Base-by-base conservation (phyloP, 768 basidiomycete species). In the Mycena metata region DNA sequence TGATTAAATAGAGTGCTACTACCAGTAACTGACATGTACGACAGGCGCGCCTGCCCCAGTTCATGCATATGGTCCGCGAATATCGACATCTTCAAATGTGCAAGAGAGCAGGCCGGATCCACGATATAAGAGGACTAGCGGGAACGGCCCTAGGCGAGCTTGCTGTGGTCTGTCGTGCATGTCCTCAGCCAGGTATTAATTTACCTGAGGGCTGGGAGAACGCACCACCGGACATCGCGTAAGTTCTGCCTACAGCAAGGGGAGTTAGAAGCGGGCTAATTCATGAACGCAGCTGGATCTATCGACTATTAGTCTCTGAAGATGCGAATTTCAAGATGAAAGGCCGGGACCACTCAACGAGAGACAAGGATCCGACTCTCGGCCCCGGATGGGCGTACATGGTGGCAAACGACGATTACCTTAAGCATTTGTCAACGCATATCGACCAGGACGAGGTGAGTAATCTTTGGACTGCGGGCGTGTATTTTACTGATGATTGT, bases 241-340 rank as follows among this genome's bases (percentile, higher is more conserved):
- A 51, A 35, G 67, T 3, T 9, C 5, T 8, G 36, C 19, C 4
- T 3, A 3, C 6, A 26, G 16, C 67, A 9, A 24, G 6, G n/a
- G n/a, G n/a, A n/a, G n/a, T n/a, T n/a, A n/a, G n/a, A n/a, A n/a
- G n/a, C n/a, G n/a, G n/a, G n/a, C n/a, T n/a, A 19, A 12, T 3
- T 23, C 4, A 23, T 3, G 13, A 7, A 16, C 8, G 4, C 13
- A 49, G 59, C 23, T 49, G 64, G 70, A 24, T 74, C 3, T 69
- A 66, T 52, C 30, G 35, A 1, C 13, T 57, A 1, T 56, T 72
- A 5, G 4, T 75, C 1, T 67, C 60, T 8, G 39, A 69, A 3
- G 69, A 75, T 16, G 54, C 69, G 1, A 74, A 74, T 26, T 76
- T 75, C 51, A 58, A 67, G 1, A 52, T 72, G 24, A 69, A 65